These are phyloP conservation scores for Breynia disticha DNA, from an alignment of 441 rosid genomes.

Conservation along the genomic window DNA sequence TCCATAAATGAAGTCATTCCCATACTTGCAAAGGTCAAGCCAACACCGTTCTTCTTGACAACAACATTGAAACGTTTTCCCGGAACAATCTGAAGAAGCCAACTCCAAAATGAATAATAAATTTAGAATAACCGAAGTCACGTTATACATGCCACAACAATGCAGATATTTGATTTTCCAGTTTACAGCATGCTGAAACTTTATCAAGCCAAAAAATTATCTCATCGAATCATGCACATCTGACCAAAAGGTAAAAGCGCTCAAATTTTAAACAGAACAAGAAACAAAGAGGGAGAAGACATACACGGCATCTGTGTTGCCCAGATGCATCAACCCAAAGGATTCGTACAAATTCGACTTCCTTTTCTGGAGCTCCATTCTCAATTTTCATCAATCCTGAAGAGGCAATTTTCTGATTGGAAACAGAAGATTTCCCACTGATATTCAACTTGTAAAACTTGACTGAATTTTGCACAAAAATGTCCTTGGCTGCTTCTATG, in stretches of 20 bases:
- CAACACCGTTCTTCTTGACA: constrained; percentile 62
- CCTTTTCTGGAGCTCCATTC: constrained; percentile 22
- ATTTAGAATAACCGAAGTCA: background rate
- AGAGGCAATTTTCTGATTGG: constrained; percentile 21
- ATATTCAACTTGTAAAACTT: constrained; percentile 53
- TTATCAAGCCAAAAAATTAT: too few relatives aligned
- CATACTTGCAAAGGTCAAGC: constrained; percentile 76
- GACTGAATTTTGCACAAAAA: constrained; percentile 52
- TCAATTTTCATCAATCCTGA: constrained; percentile 20
- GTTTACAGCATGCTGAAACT: too few relatives aligned
- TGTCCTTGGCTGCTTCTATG: constrained; percentile 69
- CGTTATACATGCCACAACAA: too few relatives aligned
- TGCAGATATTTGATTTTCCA: too few relatives aligned
- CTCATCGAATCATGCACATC: too few relatives aligned
- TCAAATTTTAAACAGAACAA: constrained; percentile 3
- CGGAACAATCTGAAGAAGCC: constrained; percentile 59
- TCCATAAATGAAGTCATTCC: constrained; percentile 67
- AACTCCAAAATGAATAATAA: background rate
- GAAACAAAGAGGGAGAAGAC: constrained; percentile 19
- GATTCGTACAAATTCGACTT: constrained; percentile 44
- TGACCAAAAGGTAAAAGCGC: background rate
- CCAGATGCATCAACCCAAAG: constrained; percentile 92
- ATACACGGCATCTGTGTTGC: constrained; percentile 90
- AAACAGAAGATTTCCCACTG: constrained; percentile 14
- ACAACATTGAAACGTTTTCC: constrained; percentile 53